These are phyloP conservation scores for Claviceps citrina DNA, from an alignment of 2,329 filamentous ascomycete genomes.

Conservation along the genomic window DNA sequence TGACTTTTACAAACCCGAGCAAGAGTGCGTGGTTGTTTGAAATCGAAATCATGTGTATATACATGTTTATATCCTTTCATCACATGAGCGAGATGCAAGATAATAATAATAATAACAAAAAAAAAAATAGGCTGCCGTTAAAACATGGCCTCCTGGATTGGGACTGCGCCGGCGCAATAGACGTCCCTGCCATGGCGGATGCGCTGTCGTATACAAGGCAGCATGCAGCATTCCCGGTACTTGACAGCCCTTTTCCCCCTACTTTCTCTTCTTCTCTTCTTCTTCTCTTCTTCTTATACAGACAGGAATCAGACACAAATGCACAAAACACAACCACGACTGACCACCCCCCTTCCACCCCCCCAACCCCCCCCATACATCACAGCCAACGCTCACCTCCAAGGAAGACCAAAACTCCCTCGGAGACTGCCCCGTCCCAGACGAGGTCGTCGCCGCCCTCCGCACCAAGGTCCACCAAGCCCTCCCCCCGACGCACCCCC, in stretches of 20 bases:
- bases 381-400: constrained; percentile 17
- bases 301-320: too few relatives aligned
- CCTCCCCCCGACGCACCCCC: constrained; percentile 27
- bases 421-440: constrained; percentile 37
- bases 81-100: too few relatives aligned
- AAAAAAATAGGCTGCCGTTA: constrained; percentile 32
- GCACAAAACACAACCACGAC: background rate
- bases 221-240: constrained; percentile 49
- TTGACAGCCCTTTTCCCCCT: background rate
- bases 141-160: constrained; percentile 62
- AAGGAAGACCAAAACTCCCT: constrained; percentile 47
- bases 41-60: background rate
- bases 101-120: too few relatives aligned
- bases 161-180: constrained; percentile 73
- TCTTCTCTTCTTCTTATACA: background rate
- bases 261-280: background rate
- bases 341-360: too few relatives aligned
- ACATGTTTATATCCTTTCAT: too few relatives aligned
- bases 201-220: constrained; percentile 56
- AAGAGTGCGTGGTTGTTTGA: constrained; percentile 36
- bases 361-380: too few relatives aligned
- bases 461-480: constrained; percentile 33
- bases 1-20: constrained; percentile 81
- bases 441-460: constrained; percentile 29
- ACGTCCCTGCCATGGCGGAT: constrained; percentile 50